Percentiles rank a stretch among this genome's conserved stretches.
Conservation (phyloP, 2,329 filamentous ascomycete genomes). For the Parafenestella ontariensis region DNA sequence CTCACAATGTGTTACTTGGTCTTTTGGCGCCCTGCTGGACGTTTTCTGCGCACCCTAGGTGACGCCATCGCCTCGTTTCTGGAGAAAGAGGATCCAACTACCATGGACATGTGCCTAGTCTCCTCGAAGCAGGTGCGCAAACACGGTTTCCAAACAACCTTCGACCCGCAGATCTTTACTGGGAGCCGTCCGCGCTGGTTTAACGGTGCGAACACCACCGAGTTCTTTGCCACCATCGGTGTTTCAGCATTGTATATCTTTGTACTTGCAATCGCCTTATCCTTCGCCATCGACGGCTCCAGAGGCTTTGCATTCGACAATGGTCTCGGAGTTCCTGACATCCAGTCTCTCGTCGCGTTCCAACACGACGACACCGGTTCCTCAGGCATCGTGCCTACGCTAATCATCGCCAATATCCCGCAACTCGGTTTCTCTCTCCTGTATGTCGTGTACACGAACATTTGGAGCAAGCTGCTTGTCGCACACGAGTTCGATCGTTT, state of each 20-base stretch:
- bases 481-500: conserved; percentile 57
- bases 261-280: conserved; percentile 5
- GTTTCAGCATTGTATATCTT: conserved; percentile 13
- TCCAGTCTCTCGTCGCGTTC: conserved; percentile 20
- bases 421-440: conserved; percentile 56
- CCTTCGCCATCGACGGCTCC: conserved; percentile 10
- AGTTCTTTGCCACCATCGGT: conserved; percentile 16
- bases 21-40: conserved; percentile 10
- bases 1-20: conserved; percentile 16
- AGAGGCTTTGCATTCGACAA: conserved; percentile 11
- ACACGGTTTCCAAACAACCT: conserved; percentile 3
- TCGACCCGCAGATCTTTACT: conserved; percentile 1
- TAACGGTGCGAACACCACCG: conserved; percentile 14
- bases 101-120: conserved; percentile 25
- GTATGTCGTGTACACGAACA: conserved; percentile 53
- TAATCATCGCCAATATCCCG: conserved; percentile 55
- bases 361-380: conserved; percentile 9
- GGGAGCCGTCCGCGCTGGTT: conserved; percentile 14
- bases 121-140: conserved; percentile 16
- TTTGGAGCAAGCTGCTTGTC: conserved; percentile 48
- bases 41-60: conserved; percentile 26
- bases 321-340: conserved; percentile 14
- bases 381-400: conserved; percentile 16
- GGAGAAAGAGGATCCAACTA: conserved; percentile 24
- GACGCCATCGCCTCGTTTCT: conserved; percentile 40